Conservation (phyloP, 176 grass and related monocot genomes). For the Aegilops bicornis region DNA sequence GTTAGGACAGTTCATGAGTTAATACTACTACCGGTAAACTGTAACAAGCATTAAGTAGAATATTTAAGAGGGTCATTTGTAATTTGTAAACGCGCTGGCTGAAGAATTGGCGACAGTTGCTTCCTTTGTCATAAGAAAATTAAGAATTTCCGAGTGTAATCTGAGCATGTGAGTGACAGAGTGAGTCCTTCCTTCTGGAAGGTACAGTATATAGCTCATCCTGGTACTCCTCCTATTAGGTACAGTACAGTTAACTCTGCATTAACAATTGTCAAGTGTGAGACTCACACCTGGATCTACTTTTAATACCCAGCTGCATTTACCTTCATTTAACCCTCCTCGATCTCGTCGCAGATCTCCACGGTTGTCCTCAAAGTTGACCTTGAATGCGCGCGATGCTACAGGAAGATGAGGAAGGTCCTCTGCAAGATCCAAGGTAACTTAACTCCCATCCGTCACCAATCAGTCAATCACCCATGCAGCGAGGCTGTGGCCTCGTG, state of each 20-base stretch:
- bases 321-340: constrained; percentile 21
- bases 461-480: constrained; percentile 14
- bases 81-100: not conserved
- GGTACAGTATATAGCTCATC: not conserved
- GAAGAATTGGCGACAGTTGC: not conserved
- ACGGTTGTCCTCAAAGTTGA: constrained; percentile 79
- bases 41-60: not conserved
- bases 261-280: constrained; percentile 19
- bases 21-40: not conserved
- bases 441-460: not conserved
- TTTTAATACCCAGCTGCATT: not conserved
- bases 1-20: not conserved
- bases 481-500: not conserved
- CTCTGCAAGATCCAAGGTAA: constrained; percentile 89
- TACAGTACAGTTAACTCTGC: constrained; percentile 7
- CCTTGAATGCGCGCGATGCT: constrained; percentile 73
- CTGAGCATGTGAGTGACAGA: not conserved
- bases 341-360: constrained; percentile 53
- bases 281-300: constrained; percentile 23
- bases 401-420: constrained; percentile 79
- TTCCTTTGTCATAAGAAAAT: not conserved
- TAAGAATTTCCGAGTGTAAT: not conserved
- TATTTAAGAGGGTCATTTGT: not conserved
- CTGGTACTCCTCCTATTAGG: not conserved
- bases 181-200: constrained; percentile 1